Evolutionary conservation across 2,329 filamentous ascomycete genomes (phyloP), one percentile per base, ranked within the genome.

Genomic region (Neopestalotiopsis sp.): DNA sequence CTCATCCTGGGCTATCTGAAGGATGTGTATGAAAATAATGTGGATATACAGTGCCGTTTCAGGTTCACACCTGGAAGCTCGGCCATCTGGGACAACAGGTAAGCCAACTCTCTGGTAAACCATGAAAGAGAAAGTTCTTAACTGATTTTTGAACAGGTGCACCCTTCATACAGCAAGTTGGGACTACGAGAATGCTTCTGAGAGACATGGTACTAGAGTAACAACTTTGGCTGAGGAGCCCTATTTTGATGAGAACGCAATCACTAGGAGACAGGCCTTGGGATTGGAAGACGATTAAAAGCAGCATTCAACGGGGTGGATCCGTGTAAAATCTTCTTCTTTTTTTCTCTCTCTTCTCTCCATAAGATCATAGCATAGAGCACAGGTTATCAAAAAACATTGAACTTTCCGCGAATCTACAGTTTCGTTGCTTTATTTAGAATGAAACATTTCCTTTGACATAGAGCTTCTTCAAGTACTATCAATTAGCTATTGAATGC

Each of bases 91-190:
- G 86, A 89, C 73, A 89, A 89, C 69, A 79, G 84, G 75, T 82
- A 62, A 71, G 76, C 72, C 12, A 13, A 59, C n/a, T 24, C 45
- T 71, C 70, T 24, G 69, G 10, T 40, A 38, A 6, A 3, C 9
- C 20, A 12, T 42, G n/a, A 49, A 71, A 45, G 24, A 28, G 24
- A 28, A 28, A 28, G 24, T 28, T 28, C 65, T 69, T 32, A 69
- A 45, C 7, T 13, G 61, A 2, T 28, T 57, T 28, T 28, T 2
- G 24, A 3, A 2, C 56, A 82, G 84, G 34, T 86, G 87, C 68
- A 88, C 87, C 0, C 88, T 89, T 60, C 87, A 89, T 71, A 89
- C 88, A 72, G 87, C 86, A 0, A 85, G 82, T 57, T 90, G 86
- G 85, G 86, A 89, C 71, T 89, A 89, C 74, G 86, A 86, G 65